Base-by-base conservation (phyloP, 2,329 filamentous ascomycete genomes). In the Diaporthe aspalathi region DNA sequence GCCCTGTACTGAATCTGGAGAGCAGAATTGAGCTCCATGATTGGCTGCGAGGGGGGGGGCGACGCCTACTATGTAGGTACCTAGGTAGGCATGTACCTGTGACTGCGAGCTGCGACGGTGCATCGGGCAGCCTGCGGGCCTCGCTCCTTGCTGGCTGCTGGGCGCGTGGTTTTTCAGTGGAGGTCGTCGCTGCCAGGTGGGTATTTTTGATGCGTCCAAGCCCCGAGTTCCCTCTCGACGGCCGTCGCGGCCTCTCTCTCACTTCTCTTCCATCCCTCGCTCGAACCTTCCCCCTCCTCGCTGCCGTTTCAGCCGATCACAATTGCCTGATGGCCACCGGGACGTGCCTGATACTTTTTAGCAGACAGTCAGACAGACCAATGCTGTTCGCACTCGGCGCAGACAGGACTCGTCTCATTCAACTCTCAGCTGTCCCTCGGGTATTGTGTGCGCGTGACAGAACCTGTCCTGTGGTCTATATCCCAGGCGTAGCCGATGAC, bases 1-100 rank as follows among this genome's bases (percentile, higher is more conserved):
- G 47, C 22, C 60, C 67, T 50, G 67, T 53, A 17, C 67, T n/a
- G 47, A 68, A 60, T 68, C 67, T 68, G 67, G 67, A 68, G 67
- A 68, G 67, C 32, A 60, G 45, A 65, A 56, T 68, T 35, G 53
- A 68, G 67, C 67, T 68, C 54, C 45, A 60, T 57, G 22, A 68
- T 68, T 68, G 67, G 67, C 52, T 50, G 60, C 14, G 20, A 38
- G 45, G 20, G n/a, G 20, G n/a, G 60, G 1, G 60, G 1, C 29
- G 2, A 38, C 35, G 50, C 20, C 60, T 43, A n/a, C n/a, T n/a
- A n/a, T n/a, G n/a, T 63, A 65, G 60, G 45, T 65, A 38, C 35
- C 35, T 11, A 12, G 35, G 9, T 38, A 35, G 32, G 5, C 35
- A 38, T 38, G 35, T 38, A 50, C 60, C 60, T 20, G 60, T 50